Conservation (phyloP, 2,329 filamentous ascomycete species). For the Penicillium paneum region DNA sequence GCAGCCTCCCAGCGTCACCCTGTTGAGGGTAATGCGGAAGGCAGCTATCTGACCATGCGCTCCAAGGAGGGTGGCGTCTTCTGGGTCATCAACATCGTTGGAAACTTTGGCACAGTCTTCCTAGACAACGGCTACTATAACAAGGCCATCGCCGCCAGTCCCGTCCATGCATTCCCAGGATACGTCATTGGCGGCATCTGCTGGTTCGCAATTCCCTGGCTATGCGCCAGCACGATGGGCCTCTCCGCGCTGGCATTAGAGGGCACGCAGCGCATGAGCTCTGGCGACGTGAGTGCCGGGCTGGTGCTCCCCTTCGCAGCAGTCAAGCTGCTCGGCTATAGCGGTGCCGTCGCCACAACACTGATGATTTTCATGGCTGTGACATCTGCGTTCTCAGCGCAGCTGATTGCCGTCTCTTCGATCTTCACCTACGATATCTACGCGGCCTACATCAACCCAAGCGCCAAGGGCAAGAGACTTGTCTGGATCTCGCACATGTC, state of each 20-base stretch:
- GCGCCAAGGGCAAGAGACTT: slow-evolving; percentile 69
- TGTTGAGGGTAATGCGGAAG: slow-evolving; percentile 73
- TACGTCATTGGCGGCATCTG: slow-evolving; percentile 82
- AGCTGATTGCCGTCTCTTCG: slow-evolving; percentile 81
- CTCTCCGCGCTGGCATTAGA: slow-evolving; percentile 78
- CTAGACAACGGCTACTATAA: slow-evolving; percentile 86
- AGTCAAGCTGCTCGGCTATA: slow-evolving; percentile 75
- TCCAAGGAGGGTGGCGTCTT: slow-evolving; percentile 79
- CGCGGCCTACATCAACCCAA: slow-evolving; percentile 78
- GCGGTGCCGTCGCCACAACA: slow-evolving; percentile 73
- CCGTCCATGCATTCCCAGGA: slow-evolving; percentile 79
- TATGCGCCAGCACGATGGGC: slow-evolving; percentile 85
- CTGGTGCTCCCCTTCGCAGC: slow-evolving; percentile 82
- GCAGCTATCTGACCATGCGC: slow-evolving; percentile 83
- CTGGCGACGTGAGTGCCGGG: slow-evolving; percentile 74
- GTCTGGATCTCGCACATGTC: slow-evolving; percentile 76
- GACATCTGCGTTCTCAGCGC: slow-evolving; percentile 76
- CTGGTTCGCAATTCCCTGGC: slow-evolving; percentile 93
- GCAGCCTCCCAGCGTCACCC: slow-evolving; percentile 67
- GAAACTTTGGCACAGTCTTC: slow-evolving; percentile 63
- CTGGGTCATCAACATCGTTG: slow-evolving; percentile 86
- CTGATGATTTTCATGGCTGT: slow-evolving; percentile 89
- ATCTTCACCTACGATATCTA: slow-evolving; percentile 89
- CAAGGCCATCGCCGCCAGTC: slow-evolving; percentile 85
- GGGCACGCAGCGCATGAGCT: slow-evolving; percentile 67